Conservation (phyloP, 2,329 filamentous ascomycete species). For the Periglandula ipomoeae region DNA sequence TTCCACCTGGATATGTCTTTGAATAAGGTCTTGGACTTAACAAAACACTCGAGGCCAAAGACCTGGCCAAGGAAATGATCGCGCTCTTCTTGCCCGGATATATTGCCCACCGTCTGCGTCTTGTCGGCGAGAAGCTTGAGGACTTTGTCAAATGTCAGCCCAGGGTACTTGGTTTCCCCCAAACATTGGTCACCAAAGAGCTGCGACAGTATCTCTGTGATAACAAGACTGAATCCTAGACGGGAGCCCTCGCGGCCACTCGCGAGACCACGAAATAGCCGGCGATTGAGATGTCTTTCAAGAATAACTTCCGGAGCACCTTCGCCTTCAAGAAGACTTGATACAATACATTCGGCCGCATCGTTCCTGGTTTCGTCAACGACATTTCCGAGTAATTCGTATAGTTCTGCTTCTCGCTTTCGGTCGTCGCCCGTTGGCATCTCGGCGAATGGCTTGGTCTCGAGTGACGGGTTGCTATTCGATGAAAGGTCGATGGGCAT, state of each 20-base stretch:
- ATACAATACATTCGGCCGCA: conserved; percentile 50
- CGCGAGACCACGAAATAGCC: conserved; percentile 78
- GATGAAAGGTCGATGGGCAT: conserved; percentile 13
- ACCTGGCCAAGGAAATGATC: conserved; percentile 79
- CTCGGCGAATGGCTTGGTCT: conserved; percentile 39
- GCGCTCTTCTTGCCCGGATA: conserved; percentile 65
- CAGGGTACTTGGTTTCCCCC: conserved; percentile 37
- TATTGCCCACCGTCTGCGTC: conserved; percentile 43
- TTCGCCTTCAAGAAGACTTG: conserved; percentile 41
- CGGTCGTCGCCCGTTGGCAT: conserved; percentile 42
- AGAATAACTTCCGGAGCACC: conserved; percentile 44
- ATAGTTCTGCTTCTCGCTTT: conserved; percentile 48
- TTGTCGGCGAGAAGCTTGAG: conserved; percentile 45
- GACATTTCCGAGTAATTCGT: conserved; percentile 53
- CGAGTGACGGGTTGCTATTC: conserved; percentile 19
- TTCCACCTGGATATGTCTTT: conserved; percentile 50
- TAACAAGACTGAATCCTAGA: conserved; percentile 78
- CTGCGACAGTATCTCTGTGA: conserved; percentile 71
- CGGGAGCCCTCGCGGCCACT: conserved; percentile 84
- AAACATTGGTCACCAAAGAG: conserved; percentile 48
- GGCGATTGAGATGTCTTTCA: conserved; percentile 50
- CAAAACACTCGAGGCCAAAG: conserved; percentile 79
- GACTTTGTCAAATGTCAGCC: conserved; percentile 46
- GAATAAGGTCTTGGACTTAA: conserved; percentile 69
- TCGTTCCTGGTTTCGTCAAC: conserved; percentile 45